These are phyloP conservation scores for Calycina herbarum DNA, from an alignment of 2,329 filamentous ascomycete genomes.

Conservation along the genomic window DNA sequence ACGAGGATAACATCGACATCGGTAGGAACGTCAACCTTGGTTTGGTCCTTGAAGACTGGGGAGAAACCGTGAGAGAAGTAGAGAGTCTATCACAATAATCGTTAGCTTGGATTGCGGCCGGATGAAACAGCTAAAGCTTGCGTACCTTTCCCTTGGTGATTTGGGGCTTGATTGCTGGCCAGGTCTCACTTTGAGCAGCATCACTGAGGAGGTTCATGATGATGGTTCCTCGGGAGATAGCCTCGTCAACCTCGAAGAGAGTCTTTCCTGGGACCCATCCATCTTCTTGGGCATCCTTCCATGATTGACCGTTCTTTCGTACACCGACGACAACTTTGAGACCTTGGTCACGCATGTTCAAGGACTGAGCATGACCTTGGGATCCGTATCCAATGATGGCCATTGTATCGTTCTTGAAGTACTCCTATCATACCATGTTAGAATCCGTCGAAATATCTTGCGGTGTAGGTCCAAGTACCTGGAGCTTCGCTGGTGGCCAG, in stretches of 20 bases:
- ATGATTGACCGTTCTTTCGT: slow-evolving; percentile 96
- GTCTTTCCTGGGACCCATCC: slow-evolving; percentile 99
- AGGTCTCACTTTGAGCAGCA: slow-evolving; percentile 97
- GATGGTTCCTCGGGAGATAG: slow-evolving; percentile 89
- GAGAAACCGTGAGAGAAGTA: slow-evolving; percentile 99
- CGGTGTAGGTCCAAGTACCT: slow-evolving; percentile 54
- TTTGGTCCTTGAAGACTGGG: slow-evolving; percentile 98
- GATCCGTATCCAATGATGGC: slow-evolving; percentile 98
- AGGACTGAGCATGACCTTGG: slow-evolving; percentile 97
- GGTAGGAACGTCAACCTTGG: slow-evolving; percentile 94
- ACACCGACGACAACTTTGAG: slow-evolving; percentile 99
- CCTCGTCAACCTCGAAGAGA: slow-evolving; percentile 97
- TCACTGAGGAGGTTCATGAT: slow-evolving; percentile 99
- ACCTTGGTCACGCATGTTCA: slow-evolving; percentile 99
- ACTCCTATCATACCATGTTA: slow-evolving; percentile 62
- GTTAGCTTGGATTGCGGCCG: slow-evolving; percentile 8
- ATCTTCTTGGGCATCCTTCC: slow-evolving; percentile 96
- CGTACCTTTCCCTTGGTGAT: slow-evolving; percentile 95
- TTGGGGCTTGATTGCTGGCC: slow-evolving; percentile 97
- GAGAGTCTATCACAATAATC: slow-evolving; percentile 65
- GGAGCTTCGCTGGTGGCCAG: slow-evolving; percentile 98
- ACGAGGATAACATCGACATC: slow-evolving; percentile 99
- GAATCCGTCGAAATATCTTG: slow-evolving; percentile 20
- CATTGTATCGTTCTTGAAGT: slow-evolving; percentile 99
- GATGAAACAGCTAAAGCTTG: slow-evolving; percentile 24